Evolutionary conservation across 352 stramenopile species (phyloP).

Genomic region (Globisporangium orthogonon): DNA sequence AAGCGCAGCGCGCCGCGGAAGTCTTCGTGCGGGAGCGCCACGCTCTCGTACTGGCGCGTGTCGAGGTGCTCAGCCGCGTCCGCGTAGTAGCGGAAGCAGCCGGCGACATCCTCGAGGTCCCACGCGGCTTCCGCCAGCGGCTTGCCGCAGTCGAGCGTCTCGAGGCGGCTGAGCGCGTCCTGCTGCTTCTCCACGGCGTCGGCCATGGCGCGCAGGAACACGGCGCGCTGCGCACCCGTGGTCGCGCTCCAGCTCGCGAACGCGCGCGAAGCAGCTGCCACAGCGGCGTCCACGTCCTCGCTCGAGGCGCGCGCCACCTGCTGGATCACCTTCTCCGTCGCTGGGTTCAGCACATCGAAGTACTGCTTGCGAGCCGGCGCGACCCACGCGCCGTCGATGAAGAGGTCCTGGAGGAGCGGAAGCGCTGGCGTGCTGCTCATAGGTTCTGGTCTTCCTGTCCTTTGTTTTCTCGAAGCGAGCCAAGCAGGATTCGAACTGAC

Average conservation of each 20-base stretch:
- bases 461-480: too few species aligned
- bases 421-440: slow-evolving; percentile 11
- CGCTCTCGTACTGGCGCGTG: slow-evolving; percentile 36
- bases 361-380: slow-evolving; percentile 28
- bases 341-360: slow-evolving; percentile 53
- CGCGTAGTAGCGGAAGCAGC: slow-evolving; percentile 64
- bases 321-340: slow-evolving; percentile 46
- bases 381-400: slow-evolving; percentile 61
- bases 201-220: slow-evolving; percentile 44
- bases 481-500: neutral
- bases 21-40: slow-evolving; percentile 37
- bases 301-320: slow-evolving; percentile 33
- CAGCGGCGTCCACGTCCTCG: slow-evolving; percentile 41
- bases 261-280: slow-evolving; percentile 35
- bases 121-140: slow-evolving; percentile 48
- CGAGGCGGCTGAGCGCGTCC: slow-evolving; percentile 37
- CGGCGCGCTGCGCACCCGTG: slow-evolving; percentile 34
- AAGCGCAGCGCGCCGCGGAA: slow-evolving; percentile 43
- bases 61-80: slow-evolving; percentile 42
- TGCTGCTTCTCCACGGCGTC: slow-evolving; percentile 29
- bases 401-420: slow-evolving; percentile 43
- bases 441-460: too few species aligned
- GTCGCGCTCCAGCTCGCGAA: slow-evolving; percentile 44
- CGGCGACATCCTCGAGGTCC: slow-evolving; percentile 65
- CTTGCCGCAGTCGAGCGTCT: slow-evolving; percentile 68